Evolutionary conservation across 805 yeast genomes (phyloP).

Genomic region (Kodamaea restingae): DNA sequence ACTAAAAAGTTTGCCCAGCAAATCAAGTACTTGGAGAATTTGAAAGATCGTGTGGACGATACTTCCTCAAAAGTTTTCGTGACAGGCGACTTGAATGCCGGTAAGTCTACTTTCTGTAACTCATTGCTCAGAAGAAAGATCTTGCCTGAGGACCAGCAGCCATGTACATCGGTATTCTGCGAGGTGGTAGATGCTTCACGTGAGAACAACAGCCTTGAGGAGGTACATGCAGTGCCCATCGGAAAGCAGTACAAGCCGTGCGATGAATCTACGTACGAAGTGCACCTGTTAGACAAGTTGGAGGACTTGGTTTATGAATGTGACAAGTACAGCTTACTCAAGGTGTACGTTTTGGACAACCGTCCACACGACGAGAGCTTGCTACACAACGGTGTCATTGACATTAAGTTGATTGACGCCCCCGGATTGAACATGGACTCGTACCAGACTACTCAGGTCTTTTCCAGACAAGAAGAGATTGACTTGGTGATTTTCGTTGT

Average conservation of each 20-base stretch:
- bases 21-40: conserved; percentile 60
- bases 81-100: conserved; percentile 96
- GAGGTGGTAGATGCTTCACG: conserved; percentile 79
- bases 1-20: conserved; percentile 65
- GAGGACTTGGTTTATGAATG: conserved; percentile 69
- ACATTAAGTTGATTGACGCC: conserved; percentile 90
- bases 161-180: conserved; percentile 94
- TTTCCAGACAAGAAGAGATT: conserved; percentile 94
- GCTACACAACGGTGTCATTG: conserved; percentile 84
- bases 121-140: conserved; percentile 73
- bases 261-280: conserved; percentile 65
- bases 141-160: conserved; percentile 95
- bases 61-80: conserved; percentile 90
- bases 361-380: conserved; percentile 66
- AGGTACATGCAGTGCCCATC: conserved; percentile 84
- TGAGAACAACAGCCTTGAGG: conserved; percentile 72
- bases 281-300: conserved; percentile 50
- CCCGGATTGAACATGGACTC: conserved; percentile 95
- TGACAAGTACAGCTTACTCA: conserved; percentile 67
- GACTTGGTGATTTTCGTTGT: conserved; percentile 95
- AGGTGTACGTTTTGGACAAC: conserved; percentile 77
- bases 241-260: conserved; percentile 47
- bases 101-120: conserved; percentile 94
- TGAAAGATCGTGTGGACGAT: conserved; percentile 83
- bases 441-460: conserved; percentile 89